These are phyloP conservation scores for Trichophyton equinum DNA, from an alignment of 2,329 filamentous ascomycete genomes.

Conservation along the genomic window DNA sequence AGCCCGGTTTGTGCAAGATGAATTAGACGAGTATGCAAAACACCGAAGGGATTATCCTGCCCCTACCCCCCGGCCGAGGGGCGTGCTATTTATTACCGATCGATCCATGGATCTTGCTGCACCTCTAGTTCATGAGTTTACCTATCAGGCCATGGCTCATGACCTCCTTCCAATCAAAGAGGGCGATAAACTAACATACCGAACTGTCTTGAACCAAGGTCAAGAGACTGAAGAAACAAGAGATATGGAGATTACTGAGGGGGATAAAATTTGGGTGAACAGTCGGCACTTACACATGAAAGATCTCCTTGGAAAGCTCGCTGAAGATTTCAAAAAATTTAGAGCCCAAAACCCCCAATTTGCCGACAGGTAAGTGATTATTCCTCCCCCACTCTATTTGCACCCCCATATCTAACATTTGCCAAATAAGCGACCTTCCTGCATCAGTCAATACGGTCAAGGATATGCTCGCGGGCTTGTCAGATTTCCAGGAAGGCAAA, in stretches of 20 bases:
- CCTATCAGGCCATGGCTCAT: conserved; percentile 96
- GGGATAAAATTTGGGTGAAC: conserved; percentile 89
- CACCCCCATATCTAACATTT: not conserved
- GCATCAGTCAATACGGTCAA: conserved; percentile 82
- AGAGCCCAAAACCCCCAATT: conserved; percentile 86
- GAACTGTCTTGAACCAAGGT: conserved; percentile 65
- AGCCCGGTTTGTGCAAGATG: conserved; percentile 80
- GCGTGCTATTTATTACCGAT: conserved; percentile 75
- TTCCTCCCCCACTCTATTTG: not conserved
- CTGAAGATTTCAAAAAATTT: conserved; percentile 86
- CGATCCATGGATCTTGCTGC: conserved; percentile 84
- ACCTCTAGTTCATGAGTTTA: conserved; percentile 87
- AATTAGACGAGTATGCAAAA: conserved; percentile 78
- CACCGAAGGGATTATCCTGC: conserved; percentile 77
- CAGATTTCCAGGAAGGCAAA: conserved; percentile 91
- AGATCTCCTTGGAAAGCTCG: conserved; percentile 86
- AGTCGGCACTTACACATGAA: conserved; percentile 96
- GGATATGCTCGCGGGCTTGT: conserved; percentile 90
- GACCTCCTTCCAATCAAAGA: conserved; percentile 83
- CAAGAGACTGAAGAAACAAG: conserved; percentile 60
- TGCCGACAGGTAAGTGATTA: conserved; percentile 47
- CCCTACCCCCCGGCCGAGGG: conserved; percentile 56
- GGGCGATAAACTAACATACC: conserved; percentile 75
- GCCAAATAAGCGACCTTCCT: conserved; percentile 43
- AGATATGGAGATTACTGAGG: conserved; percentile 81